These are phyloP conservation scores for Sphagnum tenellum DNA, from an alignment of 225 moss, liverwort and hornwort genomes.

Conservation along the genomic window DNA sequence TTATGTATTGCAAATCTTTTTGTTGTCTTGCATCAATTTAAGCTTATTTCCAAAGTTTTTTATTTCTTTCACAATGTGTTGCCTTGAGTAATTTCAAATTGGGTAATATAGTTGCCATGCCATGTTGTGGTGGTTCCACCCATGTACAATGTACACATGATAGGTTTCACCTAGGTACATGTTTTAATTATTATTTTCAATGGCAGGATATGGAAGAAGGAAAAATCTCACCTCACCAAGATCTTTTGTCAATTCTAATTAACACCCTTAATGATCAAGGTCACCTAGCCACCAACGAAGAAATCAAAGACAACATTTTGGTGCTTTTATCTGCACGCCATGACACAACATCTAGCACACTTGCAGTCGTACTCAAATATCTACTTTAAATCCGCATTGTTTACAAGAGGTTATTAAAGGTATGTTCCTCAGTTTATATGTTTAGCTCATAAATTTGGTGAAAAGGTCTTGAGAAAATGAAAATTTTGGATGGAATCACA, in stretches of 20 bases:
- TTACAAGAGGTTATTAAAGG: too few species aligned
- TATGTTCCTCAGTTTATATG: background rate
- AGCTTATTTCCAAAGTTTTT: background rate
- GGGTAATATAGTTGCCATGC: background rate
- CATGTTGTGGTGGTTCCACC: background rate
- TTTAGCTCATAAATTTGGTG: background rate
- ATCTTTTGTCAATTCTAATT: background rate
- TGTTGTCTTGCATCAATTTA: too few species aligned
- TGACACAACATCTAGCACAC: too few species aligned
- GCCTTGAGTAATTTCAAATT: background rate
- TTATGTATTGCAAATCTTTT: too few species aligned
- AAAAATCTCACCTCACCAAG: background rate
- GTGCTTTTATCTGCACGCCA: too few species aligned
- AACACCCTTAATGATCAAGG: background rate
- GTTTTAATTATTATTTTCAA: background rate
- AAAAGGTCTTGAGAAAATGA: background rate
- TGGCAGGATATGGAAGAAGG: background rate
- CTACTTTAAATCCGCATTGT: too few species aligned
- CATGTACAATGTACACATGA: background rate
- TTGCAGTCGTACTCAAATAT: too few species aligned
- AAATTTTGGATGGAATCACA: background rate
- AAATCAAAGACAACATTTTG: background rate
- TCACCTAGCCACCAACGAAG: too few species aligned
- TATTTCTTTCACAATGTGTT: background rate
- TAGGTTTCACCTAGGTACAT: background rate